These are phyloP conservation scores for Pseudonitzschia multistriata DNA, from an alignment of 108 stramenopile species.

Conservation along the genomic window DNA sequence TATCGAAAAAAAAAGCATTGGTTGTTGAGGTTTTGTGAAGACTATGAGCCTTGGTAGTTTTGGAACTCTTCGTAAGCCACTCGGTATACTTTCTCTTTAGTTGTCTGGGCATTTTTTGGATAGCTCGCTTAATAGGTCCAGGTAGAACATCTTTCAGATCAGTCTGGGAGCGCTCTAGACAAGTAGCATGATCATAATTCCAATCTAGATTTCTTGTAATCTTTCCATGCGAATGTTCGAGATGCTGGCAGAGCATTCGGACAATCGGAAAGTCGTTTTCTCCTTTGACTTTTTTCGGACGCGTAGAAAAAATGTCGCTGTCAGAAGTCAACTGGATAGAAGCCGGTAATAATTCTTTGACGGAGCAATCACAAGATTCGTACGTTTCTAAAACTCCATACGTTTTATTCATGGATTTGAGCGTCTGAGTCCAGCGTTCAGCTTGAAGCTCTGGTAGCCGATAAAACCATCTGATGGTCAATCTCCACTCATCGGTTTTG, in stretches of 20 bases:
- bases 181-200: not conserved
- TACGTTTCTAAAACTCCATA: conserved; percentile 6
- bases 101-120: not conserved
- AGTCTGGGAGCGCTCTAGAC: not conserved
- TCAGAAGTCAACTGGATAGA: conserved; percentile 9
- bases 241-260: conserved; percentile 18
- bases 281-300: not conserved
- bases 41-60: not conserved
- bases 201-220: not conserved
- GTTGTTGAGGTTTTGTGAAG: not conserved
- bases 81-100: not conserved
- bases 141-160: not conserved
- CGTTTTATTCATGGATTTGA: not conserved
- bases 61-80: not conserved
- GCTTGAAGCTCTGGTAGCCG: conserved; percentile 5
- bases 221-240: not conserved
- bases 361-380: conserved; percentile 8
- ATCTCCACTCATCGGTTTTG: not conserved
- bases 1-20: not conserved
- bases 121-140: not conserved
- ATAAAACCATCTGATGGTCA: conserved; percentile 16
- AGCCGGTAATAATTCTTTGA: conserved; percentile 16
- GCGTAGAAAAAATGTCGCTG: not conserved
- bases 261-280: conserved; percentile 12
- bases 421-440: not conserved